Percentiles rank a stretch among this genome's conserved stretches.
Conservation (phyloP, 495 filamentous ascomycete genomes). For the Talaromyces ruber region DNA sequence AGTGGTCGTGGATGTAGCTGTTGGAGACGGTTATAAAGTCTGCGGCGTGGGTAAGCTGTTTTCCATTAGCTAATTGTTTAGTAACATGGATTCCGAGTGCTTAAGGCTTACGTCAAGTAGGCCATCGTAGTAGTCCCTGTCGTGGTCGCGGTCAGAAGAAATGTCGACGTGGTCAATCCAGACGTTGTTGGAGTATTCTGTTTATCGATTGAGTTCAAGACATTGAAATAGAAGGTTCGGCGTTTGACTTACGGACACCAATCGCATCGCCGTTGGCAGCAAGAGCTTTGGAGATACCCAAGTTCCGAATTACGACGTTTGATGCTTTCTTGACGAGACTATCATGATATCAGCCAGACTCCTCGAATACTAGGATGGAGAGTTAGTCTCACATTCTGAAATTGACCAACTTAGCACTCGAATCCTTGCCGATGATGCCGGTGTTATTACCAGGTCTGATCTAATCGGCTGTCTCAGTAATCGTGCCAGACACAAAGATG, state of each 20-base stretch:
- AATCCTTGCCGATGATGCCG: not conserved
- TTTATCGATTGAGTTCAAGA: conserved; percentile 6
- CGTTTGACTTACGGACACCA: not conserved
- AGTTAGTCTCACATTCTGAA: not conserved
- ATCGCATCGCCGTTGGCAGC: not conserved
- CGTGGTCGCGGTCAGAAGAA: conserved; percentile 42
- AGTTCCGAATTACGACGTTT: not conserved
- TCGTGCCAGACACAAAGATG: not conserved
- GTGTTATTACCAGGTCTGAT: not conserved
- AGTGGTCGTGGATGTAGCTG: conserved; percentile 52
- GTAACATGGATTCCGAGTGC: no score
- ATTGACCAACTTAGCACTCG: not conserved
- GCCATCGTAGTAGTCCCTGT: conserved; percentile 64
- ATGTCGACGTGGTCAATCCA: conserved; percentile 67
- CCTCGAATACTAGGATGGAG: not conserved
- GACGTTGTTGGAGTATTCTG: conserved; percentile 45
- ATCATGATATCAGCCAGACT: not conserved
- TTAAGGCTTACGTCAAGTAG: conserved; percentile 45
- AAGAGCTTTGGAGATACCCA: not conserved
- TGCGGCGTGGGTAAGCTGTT: conserved; percentile 33
- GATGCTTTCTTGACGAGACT: not conserved
- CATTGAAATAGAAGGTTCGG: not conserved
- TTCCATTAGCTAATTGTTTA: not conserved
- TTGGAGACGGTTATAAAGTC: conserved; percentile 45
- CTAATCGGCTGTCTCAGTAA: not conserved